Conservation (phyloP, 768 basidiomycete genomes). For the Leccinum boreale region DNA sequence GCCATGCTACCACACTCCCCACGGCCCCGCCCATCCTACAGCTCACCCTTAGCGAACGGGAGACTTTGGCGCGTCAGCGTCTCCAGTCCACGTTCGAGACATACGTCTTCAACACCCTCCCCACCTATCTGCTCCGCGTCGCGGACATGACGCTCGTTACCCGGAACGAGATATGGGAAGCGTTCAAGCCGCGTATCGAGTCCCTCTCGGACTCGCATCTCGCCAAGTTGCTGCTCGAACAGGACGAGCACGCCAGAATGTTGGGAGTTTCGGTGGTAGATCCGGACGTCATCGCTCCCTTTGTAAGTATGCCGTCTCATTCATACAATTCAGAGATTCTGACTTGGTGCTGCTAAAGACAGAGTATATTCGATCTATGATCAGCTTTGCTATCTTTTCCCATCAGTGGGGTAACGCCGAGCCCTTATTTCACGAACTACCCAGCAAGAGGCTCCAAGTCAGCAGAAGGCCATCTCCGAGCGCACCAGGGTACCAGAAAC, state of each 20-base stretch:
- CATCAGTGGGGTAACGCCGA: constrained; percentile 26
- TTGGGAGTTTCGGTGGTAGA: constrained; percentile 19
- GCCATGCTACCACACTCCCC: constrained; percentile 14
- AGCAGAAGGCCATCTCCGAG: constrained; percentile 10
- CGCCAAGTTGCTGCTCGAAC: constrained; percentile 15
- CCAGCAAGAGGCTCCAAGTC: constrained; percentile 12
- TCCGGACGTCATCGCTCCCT: constrained; percentile 12
- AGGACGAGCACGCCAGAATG: constrained; percentile 23
- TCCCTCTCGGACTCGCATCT: constrained; percentile 20
- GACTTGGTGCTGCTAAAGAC: constrained; percentile 11
- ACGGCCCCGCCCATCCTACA: constrained; percentile 14
- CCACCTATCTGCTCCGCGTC: constrained; percentile 23
- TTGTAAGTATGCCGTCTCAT: constrained; percentile 9
- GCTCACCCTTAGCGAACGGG: constrained; percentile 21
- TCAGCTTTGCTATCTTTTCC: constrained; percentile 26
- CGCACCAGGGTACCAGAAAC: constrained; percentile 26
- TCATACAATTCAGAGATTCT: not conserved
- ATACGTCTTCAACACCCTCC: constrained; percentile 24
- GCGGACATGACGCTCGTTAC: constrained; percentile 20
- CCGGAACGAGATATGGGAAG: constrained; percentile 22
- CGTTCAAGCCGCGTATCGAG: constrained; percentile 18
- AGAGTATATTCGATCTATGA: constrained; percentile 13
- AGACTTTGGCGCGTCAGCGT: constrained; percentile 20
- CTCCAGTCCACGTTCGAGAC: constrained; percentile 21
- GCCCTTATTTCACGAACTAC: constrained; percentile 21